Evolutionary conservation across 1,284 basidiomycete genomes (phyloP).

Genomic region (Trametes polyzona): DNA sequence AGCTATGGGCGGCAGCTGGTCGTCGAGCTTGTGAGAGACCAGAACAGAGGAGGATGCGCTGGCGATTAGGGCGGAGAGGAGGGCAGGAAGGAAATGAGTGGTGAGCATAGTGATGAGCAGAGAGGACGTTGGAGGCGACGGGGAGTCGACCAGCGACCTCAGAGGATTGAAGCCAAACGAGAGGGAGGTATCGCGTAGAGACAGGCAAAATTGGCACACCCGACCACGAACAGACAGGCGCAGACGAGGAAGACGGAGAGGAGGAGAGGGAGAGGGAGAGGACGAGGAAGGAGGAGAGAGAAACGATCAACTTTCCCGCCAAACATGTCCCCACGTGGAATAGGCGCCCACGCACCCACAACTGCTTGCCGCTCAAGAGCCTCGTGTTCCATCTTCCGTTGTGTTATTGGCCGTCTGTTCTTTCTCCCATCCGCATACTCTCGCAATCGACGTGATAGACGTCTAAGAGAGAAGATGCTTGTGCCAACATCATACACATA

Average conservation of each 20-base stretch:
- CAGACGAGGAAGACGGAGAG: neutral
- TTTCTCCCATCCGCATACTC: neutral
- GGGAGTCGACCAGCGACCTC: conserved; percentile 58
- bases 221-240: neutral
- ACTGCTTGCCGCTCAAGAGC: too few species aligned
- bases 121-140: conserved; percentile 46
- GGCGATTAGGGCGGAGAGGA: conserved; percentile 39
- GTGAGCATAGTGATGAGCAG: conserved; percentile 63
- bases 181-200: conserved; percentile 4
- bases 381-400: too few species aligned
- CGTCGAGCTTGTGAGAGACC: conserved; percentile 53
- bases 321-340: neutral
- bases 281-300: neutral
- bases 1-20: conserved; percentile 68
- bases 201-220: neutral
- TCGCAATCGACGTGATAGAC: too few species aligned
- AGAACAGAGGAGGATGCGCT: conserved; percentile 45
- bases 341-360: neutral
- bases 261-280: neutral
- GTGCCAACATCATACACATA: too few species aligned
- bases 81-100: conserved; percentile 53
- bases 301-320: neutral
- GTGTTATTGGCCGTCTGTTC: neutral
- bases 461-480: too few species aligned
- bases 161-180: neutral